A percentile compares a stretch with the other conserved stretches of the same genome.
Evolutionary conservation across 2,329 filamentous ascomycete genomes (phyloP).

Genomic region (Polytolypa hystricis): DNA sequence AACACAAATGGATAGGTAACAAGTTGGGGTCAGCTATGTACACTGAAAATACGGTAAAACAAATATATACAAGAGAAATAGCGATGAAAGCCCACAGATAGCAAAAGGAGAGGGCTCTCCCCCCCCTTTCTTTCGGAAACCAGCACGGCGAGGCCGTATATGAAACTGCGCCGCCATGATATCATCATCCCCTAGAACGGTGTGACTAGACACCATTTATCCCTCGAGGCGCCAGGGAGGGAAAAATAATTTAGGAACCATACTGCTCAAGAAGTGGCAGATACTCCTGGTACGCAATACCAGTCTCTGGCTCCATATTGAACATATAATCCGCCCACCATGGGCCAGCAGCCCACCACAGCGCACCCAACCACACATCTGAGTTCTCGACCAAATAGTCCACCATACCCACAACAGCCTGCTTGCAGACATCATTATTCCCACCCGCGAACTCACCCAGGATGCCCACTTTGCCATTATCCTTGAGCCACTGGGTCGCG

Average conservation of each 20-base stretch:
- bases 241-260: no score
- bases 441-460: constrained; percentile 47
- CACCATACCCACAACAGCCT: constrained; percentile 41
- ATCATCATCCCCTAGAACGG: no score
- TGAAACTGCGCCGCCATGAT: no score
- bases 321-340: constrained; percentile 41
- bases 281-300: not conserved
- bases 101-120: no score
- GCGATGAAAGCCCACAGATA: no score
- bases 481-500: constrained; percentile 44
- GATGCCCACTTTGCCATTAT: constrained; percentile 42
- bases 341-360: constrained; percentile 48
- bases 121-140: no score
- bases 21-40: no score
- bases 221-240: not conserved
- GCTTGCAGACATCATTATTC: constrained; percentile 39
- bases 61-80: no score
- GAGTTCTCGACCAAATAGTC: constrained; percentile 37
- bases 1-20: no score
- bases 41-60: no score
- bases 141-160: no score
- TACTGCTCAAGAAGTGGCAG: not conserved
- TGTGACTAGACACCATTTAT: no score
- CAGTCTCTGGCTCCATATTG: constrained; percentile 36
- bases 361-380: constrained; percentile 43